These are phyloP conservation scores for Colletotrichum noveboracense DNA, from an alignment of 2,329 filamentous ascomycete species.

Conservation along the genomic window DNA sequence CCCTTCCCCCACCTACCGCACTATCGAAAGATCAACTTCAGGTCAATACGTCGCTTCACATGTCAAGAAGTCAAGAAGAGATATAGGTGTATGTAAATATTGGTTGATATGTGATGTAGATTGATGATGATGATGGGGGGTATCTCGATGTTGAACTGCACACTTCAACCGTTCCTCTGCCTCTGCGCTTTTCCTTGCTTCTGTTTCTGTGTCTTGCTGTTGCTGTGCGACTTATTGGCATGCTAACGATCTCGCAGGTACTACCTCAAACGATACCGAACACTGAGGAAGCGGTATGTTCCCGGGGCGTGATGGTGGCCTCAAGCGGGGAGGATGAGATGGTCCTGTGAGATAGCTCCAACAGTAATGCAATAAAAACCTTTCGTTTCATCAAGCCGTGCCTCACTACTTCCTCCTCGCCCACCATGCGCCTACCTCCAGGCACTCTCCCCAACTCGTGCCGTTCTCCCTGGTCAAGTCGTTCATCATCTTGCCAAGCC, in stretches of 20 bases:
- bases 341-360: background rate
- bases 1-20: background rate
- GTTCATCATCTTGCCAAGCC: conserved; percentile 86
- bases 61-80: background rate
- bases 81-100: background rate
- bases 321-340: background rate
- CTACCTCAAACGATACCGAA: conserved; percentile 90
- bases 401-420: conserved; percentile 69
- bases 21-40: background rate
- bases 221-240: background rate
- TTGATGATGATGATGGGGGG: background rate
- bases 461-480: conserved; percentile 82
- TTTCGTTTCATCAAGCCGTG: conserved; percentile 3
- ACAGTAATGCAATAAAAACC: conserved; percentile 5
- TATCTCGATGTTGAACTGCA: conserved; percentile 18
- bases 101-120: background rate
- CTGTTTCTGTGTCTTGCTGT: background rate
- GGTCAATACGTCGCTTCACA: background rate
- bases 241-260: conserved; percentile 61
- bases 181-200: background rate
- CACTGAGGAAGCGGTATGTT: conserved; percentile 80
- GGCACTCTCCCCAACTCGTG: conserved; percentile 82
- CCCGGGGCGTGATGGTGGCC: conserved; percentile 8
- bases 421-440: conserved; percentile 87
- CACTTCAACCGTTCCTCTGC: background rate